Percentiles rank a stretch among this genome's conserved stretches.
Conservation (phyloP, 768 basidiomycete species). For the Suillus bovinus region DNA sequence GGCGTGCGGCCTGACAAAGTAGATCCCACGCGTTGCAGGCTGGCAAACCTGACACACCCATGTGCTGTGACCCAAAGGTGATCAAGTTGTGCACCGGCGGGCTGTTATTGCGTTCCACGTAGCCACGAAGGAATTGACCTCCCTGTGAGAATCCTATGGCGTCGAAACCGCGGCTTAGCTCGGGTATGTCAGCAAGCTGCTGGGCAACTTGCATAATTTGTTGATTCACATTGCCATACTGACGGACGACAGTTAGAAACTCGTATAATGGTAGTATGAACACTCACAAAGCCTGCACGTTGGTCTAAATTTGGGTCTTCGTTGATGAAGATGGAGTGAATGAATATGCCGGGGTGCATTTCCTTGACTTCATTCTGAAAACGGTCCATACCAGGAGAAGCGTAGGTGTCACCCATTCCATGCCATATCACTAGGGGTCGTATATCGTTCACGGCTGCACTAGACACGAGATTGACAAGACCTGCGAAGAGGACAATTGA, state of each 20-base stretch:
- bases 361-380: conserved; percentile 59
- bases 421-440: conserved; percentile 78
- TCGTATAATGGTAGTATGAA: neutral
- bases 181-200: conserved; percentile 63
- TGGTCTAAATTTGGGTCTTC: conserved; percentile 62
- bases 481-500: conserved; percentile 18
- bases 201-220: conserved; percentile 66
- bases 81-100: conserved; percentile 81
- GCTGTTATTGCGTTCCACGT: conserved; percentile 71
- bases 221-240: conserved; percentile 80
- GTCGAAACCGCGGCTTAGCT: conserved; percentile 74
- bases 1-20: conserved; percentile 66
- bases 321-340: conserved; percentile 73
- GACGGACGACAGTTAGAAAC: conserved; percentile 8
- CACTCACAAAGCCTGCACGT: conserved; percentile 71
- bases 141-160: conserved; percentile 91
- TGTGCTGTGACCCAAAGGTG: conserved; percentile 86
- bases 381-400: conserved; percentile 70
- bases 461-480: conserved; percentile 13
- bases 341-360: conserved; percentile 72
- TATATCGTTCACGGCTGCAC: conserved; percentile 19
- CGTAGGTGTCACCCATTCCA: conserved; percentile 79
- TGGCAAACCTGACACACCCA: conserved; percentile 81
- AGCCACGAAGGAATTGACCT: conserved; percentile 87
- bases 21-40: conserved; percentile 63